Evolutionary conservation across 208 protist genomes (phyloP).

Genomic region (Acanthamoeba culbertsoni): DNA sequence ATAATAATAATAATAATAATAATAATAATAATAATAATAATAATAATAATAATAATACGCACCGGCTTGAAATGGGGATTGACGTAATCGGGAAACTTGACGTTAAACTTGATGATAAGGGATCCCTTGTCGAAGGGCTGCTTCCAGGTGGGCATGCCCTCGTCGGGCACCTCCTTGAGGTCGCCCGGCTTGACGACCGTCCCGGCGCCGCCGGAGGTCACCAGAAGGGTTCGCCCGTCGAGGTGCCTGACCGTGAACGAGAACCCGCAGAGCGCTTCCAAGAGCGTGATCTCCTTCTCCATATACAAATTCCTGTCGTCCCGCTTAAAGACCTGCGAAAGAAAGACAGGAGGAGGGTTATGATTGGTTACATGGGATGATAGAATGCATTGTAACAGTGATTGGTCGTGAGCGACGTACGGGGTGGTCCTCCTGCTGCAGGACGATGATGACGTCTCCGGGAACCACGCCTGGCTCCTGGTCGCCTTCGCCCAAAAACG

Average conservation of each 20-base stretch:
- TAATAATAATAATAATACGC: no score
- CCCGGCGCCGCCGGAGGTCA: background rate
- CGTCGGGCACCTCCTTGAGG: conserved; percentile 39
- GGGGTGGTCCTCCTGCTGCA: conserved; percentile 94
- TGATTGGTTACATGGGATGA: no score
- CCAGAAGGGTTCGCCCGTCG: conserved; percentile 37
- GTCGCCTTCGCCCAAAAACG: conserved; percentile 95
- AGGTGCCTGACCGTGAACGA: conserved; percentile 54
- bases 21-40: no score
- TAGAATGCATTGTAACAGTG: no score
- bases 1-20: no score
- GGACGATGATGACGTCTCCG: conserved; percentile 97
- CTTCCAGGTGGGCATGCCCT: conserved; percentile 65
- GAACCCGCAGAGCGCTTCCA: conserved; percentile 60
- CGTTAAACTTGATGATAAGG: conserved; percentile 60
- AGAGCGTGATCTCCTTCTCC: conserved; percentile 56
- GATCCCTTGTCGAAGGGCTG: conserved; percentile 56
- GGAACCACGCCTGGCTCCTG: conserved; percentile 92
- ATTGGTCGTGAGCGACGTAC: no score
- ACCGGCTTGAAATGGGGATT: conserved; percentile 27
- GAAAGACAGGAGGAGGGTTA: background rate
- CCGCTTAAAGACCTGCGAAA: conserved; percentile 1
- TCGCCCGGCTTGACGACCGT: conserved; percentile 61
- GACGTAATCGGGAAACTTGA: conserved; percentile 60
- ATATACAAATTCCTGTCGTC: conserved; percentile 11